Evolutionary conservation across 352 stramenopile species (phyloP).

Genomic region (Phytopythium oedochilum): DNA sequence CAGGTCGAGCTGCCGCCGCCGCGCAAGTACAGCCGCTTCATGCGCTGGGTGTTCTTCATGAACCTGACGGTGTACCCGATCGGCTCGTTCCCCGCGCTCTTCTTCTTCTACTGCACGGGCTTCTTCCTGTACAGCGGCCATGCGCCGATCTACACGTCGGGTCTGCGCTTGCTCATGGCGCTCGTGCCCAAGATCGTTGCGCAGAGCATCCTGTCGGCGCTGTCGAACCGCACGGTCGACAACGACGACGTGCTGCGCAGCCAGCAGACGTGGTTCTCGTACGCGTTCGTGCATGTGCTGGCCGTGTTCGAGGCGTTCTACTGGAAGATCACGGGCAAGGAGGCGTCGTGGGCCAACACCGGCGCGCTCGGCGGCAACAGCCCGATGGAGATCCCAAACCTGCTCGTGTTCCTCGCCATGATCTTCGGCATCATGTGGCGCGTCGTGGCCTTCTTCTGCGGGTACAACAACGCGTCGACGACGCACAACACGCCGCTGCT

Average conservation of each 20-base stretch:
- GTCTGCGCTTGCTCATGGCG: slow-evolving; percentile 58
- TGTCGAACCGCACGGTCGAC: slow-evolving; percentile 69
- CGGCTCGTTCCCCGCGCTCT: slow-evolving; percentile 64
- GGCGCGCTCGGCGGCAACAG: slow-evolving; percentile 57
- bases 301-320: slow-evolving; percentile 71
- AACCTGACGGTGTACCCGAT: slow-evolving; percentile 76
- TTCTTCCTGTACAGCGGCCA: slow-evolving; percentile 77
- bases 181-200: slow-evolving; percentile 70
- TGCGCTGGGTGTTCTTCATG: slow-evolving; percentile 81
- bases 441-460: slow-evolving; percentile 59
- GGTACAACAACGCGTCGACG: slow-evolving; percentile 65
- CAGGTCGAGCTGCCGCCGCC: slow-evolving; percentile 42
- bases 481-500: slow-evolving; percentile 59
- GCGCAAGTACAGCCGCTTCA: slow-evolving; percentile 73
- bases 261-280: slow-evolving; percentile 78
- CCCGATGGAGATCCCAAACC: slow-evolving; percentile 62
- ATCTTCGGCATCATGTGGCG: slow-evolving; percentile 62
- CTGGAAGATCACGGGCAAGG: slow-evolving; percentile 75
- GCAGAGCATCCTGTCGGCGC: slow-evolving; percentile 59
- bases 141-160: slow-evolving; percentile 65
- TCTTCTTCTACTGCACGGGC: slow-evolving; percentile 73
- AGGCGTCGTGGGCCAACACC: slow-evolving; percentile 64
- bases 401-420: slow-evolving; percentile 63
- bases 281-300: slow-evolving; percentile 67
- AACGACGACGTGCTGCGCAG: slow-evolving; percentile 70